Percentiles rank a stretch among this genome's conserved stretches.
phyloP scores from a whole-genome alignment of 257 asterid species.

The Anisodus acutangulus region DNA sequence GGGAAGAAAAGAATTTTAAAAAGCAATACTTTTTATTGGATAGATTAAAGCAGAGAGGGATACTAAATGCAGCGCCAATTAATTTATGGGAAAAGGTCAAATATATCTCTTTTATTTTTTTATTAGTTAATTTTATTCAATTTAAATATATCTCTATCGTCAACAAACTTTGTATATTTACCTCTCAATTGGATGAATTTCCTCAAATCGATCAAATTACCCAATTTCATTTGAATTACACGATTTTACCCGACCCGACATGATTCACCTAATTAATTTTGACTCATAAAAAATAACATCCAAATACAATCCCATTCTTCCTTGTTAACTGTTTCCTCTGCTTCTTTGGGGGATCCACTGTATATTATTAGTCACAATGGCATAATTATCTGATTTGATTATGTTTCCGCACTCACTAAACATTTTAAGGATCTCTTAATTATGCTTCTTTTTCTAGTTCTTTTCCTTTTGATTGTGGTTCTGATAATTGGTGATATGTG shows the following conservation, averaged over 20 bases:
- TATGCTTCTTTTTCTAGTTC: neutral
- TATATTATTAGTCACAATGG: neutral
- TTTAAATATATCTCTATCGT: too few relatives aligned
- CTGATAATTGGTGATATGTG: constrained; percentile 33
- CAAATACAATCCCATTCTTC: too few relatives aligned
- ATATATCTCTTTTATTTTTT: neutral
- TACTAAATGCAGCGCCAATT: neutral
- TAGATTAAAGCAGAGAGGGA: neutral
- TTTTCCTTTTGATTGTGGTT: neutral
- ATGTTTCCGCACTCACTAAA: neutral
- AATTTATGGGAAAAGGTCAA: neutral
- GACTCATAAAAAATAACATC: too few relatives aligned
- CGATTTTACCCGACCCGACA: too few relatives aligned
- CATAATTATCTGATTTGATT: neutral
- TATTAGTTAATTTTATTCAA: too few relatives aligned
- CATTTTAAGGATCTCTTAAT: neutral
- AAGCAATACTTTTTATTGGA: neutral
- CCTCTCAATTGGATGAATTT: too few relatives aligned
- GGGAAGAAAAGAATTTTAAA: neutral
- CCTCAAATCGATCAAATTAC: too few relatives aligned
- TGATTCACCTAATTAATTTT: too few relatives aligned
- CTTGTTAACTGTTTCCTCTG: neutral
- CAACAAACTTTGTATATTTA: too few relatives aligned
- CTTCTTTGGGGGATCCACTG: neutral
- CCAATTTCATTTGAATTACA: too few relatives aligned